A percentile compares a stretch with the other conserved stretches of the same genome.
These are phyloP conservation scores for Quercus aquifolioides DNA, from an alignment of 306 rosid species.

Conservation along the genomic window DNA sequence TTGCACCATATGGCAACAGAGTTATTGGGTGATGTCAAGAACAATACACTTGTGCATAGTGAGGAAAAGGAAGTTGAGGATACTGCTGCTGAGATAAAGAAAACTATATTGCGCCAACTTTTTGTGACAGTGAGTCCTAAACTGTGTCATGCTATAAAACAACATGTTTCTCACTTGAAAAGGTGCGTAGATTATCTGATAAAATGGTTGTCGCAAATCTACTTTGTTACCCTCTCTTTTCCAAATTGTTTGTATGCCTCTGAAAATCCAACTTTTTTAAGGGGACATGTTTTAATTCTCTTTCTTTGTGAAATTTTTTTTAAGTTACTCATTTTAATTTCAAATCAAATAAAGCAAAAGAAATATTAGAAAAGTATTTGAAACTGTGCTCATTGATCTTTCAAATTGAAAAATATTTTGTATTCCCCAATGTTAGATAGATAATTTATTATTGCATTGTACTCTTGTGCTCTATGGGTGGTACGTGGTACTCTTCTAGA, in stretches of 20 bases:
- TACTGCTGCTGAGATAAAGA: slow-evolving; percentile 17
- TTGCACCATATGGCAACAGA: slow-evolving; percentile 35
- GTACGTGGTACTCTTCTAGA: too few species aligned
- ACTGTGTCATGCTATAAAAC: slow-evolving; percentile 64
- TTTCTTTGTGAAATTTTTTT: not conserved
- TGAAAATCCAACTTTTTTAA: too few species aligned
- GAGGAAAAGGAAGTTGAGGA: not conserved
- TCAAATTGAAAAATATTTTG: too few species aligned
- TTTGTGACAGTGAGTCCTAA: slow-evolving; percentile 85
- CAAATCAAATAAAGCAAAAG: too few species aligned
- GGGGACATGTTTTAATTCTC: too few species aligned
- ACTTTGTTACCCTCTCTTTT: not conserved
- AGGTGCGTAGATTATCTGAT: slow-evolving; percentile 35
- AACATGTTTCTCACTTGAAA: slow-evolving; percentile 60
- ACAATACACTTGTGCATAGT: slow-evolving; percentile 12
- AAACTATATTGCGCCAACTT: slow-evolving; percentile 46
- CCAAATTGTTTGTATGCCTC: too few species aligned
- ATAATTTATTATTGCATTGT: too few species aligned
- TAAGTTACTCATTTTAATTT: too few species aligned
- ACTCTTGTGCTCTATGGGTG: too few species aligned
- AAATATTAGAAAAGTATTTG: too few species aligned
- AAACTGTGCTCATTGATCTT: too few species aligned
- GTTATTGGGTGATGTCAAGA: slow-evolving; percentile 11
- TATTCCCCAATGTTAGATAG: not conserved
- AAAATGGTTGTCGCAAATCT: not conserved